Base-by-base conservation (phyloP, 2,329 filamentous ascomycete species). In the Curvularia spicifera region DNA sequence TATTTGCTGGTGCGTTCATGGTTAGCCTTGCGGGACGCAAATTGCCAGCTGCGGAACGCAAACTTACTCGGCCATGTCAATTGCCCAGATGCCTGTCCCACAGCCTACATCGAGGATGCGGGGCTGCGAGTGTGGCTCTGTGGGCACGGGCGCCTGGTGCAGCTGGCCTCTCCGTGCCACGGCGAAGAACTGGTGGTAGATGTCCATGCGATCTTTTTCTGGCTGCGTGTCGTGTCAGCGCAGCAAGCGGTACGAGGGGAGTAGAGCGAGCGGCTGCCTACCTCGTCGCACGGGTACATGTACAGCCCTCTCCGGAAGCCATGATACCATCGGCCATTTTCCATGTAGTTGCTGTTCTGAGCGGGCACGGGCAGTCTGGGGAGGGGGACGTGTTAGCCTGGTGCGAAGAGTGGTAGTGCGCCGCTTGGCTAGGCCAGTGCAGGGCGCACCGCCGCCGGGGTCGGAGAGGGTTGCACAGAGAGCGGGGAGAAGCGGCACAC, bases 71-170 rank as follows among this genome's bases (percentile, higher is more conserved):
- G 90, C 90, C 78, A 97, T 89, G 66, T 94, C 90, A 68, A 96
- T 91, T 40, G 90, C 87, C 94, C 94, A 98, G 60, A 96, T 94
- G 39, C 92, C 93, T 0, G 92, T 96, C 20, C 93, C 94, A 63
- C 90, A 93, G 42, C 93, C 94, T 53, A 97, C 71, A 67, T 87
- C 86, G 54, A 88, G 79, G 60, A 88, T 83, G 59, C 84, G 81
- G 56, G 79, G 78, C 54, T 68, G 71, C 66, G 77, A 69, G 57
- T 77, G 64, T 50, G 56, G 51, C 56, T 50, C 35, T 33, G 22
- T 15, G 59, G 76, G 69, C 49, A 81, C 72, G 37, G 81, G 79
- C 60, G 82, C 77, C 72, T 76, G 70, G 66, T 80, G 75, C 67
- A 83, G 69, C 66, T 82, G 75, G 37, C 83, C 80, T 43, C 80